These are phyloP conservation scores for Lunularia cruciata DNA, from an alignment of 225 moss, liverwort and hornwort species.

Conservation along the genomic window DNA sequence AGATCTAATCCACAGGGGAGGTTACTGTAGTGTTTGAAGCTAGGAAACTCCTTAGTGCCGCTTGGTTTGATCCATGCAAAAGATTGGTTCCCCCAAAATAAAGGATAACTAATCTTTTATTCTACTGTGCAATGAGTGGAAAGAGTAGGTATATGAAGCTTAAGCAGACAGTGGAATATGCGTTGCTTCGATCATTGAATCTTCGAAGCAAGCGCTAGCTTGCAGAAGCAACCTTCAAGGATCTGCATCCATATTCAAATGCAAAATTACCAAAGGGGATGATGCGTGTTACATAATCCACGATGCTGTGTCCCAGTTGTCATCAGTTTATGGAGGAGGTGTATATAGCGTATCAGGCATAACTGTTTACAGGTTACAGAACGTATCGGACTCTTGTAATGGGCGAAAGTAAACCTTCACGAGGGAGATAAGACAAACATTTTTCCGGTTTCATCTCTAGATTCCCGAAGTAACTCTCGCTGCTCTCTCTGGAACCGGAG, in stretches of 20 bases:
- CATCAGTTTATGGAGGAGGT: not conserved
- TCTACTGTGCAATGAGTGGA: not conserved
- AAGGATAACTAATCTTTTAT: not conserved
- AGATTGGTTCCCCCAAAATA: not conserved
- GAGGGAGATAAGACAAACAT: not conserved
- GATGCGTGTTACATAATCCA: not conserved
- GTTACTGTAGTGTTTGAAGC: too few relatives aligned
- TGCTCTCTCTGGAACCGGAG: not conserved
- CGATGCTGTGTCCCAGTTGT: not conserved
- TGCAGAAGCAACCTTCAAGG: too few relatives aligned
- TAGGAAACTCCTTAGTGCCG: not conserved
- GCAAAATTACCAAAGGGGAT: not conserved
- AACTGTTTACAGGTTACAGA: not conserved
- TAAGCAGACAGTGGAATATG: not conserved
- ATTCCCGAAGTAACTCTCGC: not conserved
- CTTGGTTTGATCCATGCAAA: not conserved
- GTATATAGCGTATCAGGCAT: not conserved
- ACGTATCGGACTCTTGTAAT: not conserved
- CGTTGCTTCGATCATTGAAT: not conserved
- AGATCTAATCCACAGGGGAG: too few relatives aligned
- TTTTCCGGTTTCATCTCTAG: not conserved
- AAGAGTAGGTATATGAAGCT: not conserved
- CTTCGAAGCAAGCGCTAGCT: not conserved
- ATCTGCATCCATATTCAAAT: not conserved
- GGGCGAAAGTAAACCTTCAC: not conserved